Percentiles rank a stretch among this genome's conserved stretches.
Conservation (phyloP, 2,329 filamentous ascomycete genomes). For the Stemphylium vesicarium region DNA sequence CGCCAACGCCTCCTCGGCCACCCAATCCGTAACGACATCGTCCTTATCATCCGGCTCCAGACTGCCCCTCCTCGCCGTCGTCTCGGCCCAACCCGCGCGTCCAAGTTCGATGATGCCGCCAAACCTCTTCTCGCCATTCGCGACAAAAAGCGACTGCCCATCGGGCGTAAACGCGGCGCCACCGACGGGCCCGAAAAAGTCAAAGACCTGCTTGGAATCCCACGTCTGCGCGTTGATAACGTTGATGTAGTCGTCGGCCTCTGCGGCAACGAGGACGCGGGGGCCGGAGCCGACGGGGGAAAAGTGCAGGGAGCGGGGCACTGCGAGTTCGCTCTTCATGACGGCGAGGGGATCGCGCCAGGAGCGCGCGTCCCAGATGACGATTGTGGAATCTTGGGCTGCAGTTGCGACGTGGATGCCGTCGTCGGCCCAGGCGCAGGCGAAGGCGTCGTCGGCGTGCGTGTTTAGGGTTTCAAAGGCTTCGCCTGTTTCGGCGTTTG, state of each 20-base stretch:
- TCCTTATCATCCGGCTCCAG: constrained; percentile 8
- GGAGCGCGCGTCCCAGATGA: constrained; percentile 77
- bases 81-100: constrained; percentile 47
- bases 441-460: constrained; percentile 75
- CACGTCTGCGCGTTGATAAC: constrained; percentile 72
- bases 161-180: constrained; percentile 71
- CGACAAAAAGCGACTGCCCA: constrained; percentile 70
- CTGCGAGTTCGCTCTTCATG: constrained; percentile 70
- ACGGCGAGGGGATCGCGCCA: constrained; percentile 65
- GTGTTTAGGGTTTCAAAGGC: constrained; percentile 64
- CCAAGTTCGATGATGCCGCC: constrained; percentile 72
- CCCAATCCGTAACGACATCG: constrained; percentile 33
- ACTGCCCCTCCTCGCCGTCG: constrained; percentile 10
- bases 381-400: constrained; percentile 74
- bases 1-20: constrained; percentile 25
- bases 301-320: constrained; percentile 72
- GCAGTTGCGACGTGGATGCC: constrained; percentile 78
- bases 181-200: constrained; percentile 77
- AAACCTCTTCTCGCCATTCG: constrained; percentile 69
- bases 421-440: constrained; percentile 80
- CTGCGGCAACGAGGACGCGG: constrained; percentile 72
- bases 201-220: constrained; percentile 69
- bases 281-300: constrained; percentile 73
- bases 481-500: constrained; percentile 70
- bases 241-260: constrained; percentile 76